These are phyloP conservation scores for Mycotypha africana DNA, from an alignment of 371 early-diverging fungal species.

Conservation along the genomic window DNA sequence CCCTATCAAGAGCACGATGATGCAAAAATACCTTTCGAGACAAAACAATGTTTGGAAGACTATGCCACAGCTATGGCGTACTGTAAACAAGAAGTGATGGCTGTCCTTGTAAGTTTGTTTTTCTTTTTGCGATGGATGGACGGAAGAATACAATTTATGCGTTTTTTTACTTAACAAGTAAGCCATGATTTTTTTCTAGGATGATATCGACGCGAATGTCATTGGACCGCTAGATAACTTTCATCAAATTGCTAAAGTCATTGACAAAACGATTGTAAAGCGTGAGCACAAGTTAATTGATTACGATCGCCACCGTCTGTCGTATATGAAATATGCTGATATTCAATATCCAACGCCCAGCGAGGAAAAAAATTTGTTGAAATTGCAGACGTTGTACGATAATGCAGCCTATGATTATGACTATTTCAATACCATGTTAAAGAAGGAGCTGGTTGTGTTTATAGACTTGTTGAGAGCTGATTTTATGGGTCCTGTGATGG, in stretches of 20 bases:
- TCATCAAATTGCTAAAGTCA: conserved; percentile 50
- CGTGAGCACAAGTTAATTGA: conserved; percentile 76
- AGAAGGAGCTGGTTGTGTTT: conserved; percentile 67
- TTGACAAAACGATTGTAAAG: conserved; percentile 68
- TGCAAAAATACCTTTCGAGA: conserved; percentile 28
- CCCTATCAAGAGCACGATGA: conserved; percentile 12
- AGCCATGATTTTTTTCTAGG: too few relatives aligned
- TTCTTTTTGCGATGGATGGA: too few relatives aligned
- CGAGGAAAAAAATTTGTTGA: conserved; percentile 65
- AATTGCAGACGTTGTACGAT: conserved; percentile 61
- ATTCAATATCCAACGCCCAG: conserved; percentile 52
- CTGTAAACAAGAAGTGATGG: conserved; percentile 58
- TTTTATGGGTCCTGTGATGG: conserved; percentile 74
- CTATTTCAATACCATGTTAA: conserved; percentile 61
- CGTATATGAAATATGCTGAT: conserved; percentile 53
- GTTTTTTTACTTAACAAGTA: conserved; percentile 7
- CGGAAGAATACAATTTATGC: not conserved
- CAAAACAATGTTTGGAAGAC: conserved; percentile 46
- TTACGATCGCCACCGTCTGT: conserved; percentile 68
- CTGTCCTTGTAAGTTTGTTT: conserved; percentile 53
- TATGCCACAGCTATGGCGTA: conserved; percentile 55
- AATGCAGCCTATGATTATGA: conserved; percentile 74
- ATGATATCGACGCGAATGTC: conserved; percentile 61
- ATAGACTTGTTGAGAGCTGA: conserved; percentile 38
- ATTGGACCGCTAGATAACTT: conserved; percentile 63